Percentiles rank a stretch among this genome's conserved stretches.
phyloP scores from a whole-genome alignment of 1,284 basidiomycete species.

The Trichosporon sp. region DNA sequence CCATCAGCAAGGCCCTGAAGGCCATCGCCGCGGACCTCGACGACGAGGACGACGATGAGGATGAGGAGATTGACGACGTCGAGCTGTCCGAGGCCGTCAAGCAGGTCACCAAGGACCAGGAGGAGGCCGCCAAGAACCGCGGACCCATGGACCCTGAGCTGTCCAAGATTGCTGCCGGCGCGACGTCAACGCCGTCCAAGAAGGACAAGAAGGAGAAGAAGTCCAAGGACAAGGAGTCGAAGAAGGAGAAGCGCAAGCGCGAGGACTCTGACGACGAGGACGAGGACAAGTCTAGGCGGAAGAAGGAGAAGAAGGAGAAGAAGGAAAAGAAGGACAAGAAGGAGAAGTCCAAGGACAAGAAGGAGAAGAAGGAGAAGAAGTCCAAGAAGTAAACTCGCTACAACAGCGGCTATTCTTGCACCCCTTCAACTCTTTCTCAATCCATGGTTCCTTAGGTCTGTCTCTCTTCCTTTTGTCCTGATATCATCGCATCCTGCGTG shows the following conservation, averaged over 20 bases:
- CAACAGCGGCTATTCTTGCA: background rate
- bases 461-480: background rate
- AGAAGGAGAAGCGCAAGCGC: slow-evolving; percentile 39
- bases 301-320: slow-evolving; percentile 38
- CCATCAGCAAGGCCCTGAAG: slow-evolving; percentile 80
- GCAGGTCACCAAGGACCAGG: slow-evolving; percentile 54
- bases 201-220: slow-evolving; percentile 43
- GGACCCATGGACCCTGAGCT: slow-evolving; percentile 41
- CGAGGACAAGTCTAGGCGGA: slow-evolving; percentile 24
- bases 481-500: background rate
- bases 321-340: slow-evolving; percentile 23
- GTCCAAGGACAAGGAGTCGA: slow-evolving; percentile 71
- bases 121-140: slow-evolving; percentile 29
- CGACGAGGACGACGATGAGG: slow-evolving; percentile 64
- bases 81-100: slow-evolving; percentile 34
- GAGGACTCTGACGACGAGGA: slow-evolving; percentile 14
- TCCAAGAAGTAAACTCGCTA: slow-evolving; percentile 1
- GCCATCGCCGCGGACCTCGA: slow-evolving; percentile 63
- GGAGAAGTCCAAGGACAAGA: slow-evolving; percentile 27
- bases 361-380: slow-evolving; percentile 24
- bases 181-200: slow-evolving; percentile 27
- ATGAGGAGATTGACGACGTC: slow-evolving; percentile 54
- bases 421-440: background rate
- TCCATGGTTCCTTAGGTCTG: background rate
- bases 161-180: slow-evolving; percentile 29